phyloP scores from a whole-genome alignment of 371 early-diverging fungal species.

The Mucor mucedo region DNA sequence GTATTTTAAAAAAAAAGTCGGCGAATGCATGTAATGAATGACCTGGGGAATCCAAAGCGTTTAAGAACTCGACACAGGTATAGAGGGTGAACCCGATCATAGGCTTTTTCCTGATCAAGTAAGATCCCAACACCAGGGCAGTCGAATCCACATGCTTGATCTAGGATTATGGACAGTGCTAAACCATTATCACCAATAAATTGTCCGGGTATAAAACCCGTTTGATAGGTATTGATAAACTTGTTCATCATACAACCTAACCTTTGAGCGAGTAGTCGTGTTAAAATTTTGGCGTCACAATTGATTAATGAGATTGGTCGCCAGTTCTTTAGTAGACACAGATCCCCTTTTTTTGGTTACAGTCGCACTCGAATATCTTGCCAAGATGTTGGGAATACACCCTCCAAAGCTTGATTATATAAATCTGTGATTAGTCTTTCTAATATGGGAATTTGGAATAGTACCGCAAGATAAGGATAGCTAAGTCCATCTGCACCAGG shows the following conservation, averaged over 20 bases:
- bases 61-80: slow-evolving; percentile 12
- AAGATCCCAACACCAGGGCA: slow-evolving; percentile 8
- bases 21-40: slow-evolving; percentile 7
- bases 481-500: not conserved
- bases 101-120: slow-evolving; percentile 28
- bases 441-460: not conserved
- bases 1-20: slow-evolving; percentile 8
- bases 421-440: slow-evolving; percentile 4
- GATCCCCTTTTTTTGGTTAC: slow-evolving; percentile 14
- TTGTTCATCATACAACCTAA: not conserved
- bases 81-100: slow-evolving; percentile 25
- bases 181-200: slow-evolving; percentile 22
- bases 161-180: not conserved
- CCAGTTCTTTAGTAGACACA: slow-evolving; percentile 25
- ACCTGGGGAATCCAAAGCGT: slow-evolving; percentile 14
- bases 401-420: slow-evolving; percentile 8
- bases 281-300: slow-evolving; percentile 33
- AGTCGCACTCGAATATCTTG: slow-evolving; percentile 8
- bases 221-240: slow-evolving; percentile 9
- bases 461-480: not conserved
- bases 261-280: slow-evolving; percentile 20
- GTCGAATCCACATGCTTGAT: slow-evolving; percentile 6
- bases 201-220: slow-evolving; percentile 6
- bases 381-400: slow-evolving; percentile 7
- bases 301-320: slow-evolving; percentile 33